phyloP scores from a whole-genome alignment of 441 rosid genomes.

The Euphorbia neoarborescens region DNA sequence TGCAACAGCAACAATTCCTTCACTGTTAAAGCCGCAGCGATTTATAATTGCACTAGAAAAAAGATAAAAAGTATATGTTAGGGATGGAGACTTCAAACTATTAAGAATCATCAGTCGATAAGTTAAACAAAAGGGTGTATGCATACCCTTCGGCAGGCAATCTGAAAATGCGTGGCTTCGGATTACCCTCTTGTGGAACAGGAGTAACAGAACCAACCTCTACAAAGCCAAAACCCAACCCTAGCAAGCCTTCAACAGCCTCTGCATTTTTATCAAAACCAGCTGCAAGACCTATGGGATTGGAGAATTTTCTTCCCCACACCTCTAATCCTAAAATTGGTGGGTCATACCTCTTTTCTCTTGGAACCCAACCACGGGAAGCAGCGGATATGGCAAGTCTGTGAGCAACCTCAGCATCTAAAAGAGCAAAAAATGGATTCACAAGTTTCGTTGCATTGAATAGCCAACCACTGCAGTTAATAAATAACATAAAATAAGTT shows the following conservation, averaged over 20 bases:
- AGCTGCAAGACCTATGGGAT: slow-evolving; percentile 93
- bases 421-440: slow-evolving; percentile 84
- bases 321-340: slow-evolving; percentile 70
- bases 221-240: slow-evolving; percentile 88
- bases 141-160: slow-evolving; percentile 68
- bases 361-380: slow-evolving; percentile 94
- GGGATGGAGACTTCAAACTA: slow-evolving; percentile 1
- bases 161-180: slow-evolving; percentile 93
- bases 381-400: slow-evolving; percentile 81
- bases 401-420: slow-evolving; percentile 90
- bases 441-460: slow-evolving; percentile 84
- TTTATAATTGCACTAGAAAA: slow-evolving; percentile 77
- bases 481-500: slow-evolving; percentile 15
- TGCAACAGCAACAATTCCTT: slow-evolving; percentile 91
- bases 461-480: slow-evolving; percentile 76
- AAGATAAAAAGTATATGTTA: slow-evolving; percentile 9
- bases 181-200: slow-evolving; percentile 90
- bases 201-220: slow-evolving; percentile 98
- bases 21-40: slow-evolving; percentile 91
- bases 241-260: slow-evolving; percentile 86
- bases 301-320: slow-evolving; percentile 96
- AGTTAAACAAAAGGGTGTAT: slow-evolving; percentile 8
- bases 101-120: neutral
- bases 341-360: slow-evolving; percentile 86
- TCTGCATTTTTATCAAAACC: slow-evolving; percentile 98